Conservation (phyloP, 1,284 basidiomycete genomes). For the Puccinia novopanici region DNA sequence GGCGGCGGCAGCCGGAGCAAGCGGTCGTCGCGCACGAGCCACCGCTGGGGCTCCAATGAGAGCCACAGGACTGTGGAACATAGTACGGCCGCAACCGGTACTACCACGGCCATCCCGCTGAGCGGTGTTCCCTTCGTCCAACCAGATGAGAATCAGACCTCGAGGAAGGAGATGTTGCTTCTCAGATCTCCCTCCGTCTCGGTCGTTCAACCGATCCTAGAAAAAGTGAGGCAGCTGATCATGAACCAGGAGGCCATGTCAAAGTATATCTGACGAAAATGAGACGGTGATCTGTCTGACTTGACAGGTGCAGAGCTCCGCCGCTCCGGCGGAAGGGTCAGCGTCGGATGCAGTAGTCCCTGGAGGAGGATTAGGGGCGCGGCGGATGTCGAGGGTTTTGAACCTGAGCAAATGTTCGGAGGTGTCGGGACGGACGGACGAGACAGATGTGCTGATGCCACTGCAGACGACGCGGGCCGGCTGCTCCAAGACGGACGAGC, state of each 20-base stretch:
- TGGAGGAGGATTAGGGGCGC: neutral
- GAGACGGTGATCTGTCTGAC: neutral
- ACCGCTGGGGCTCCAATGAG: conserved; percentile 17
- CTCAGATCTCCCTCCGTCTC: conserved; percentile 33
- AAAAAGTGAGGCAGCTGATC: neutral
- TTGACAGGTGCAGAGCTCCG: neutral
- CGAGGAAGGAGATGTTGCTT: conserved; percentile 15
- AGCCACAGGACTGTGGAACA: neutral
- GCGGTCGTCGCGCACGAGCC: neutral
- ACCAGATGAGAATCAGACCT: conserved; percentile 11
- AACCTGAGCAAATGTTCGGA: conserved; percentile 12
- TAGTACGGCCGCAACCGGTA: neutral
- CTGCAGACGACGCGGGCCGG: neutral
- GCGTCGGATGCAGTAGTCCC: neutral
- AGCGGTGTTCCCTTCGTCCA: neutral
- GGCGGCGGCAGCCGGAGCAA: neutral
- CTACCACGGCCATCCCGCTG: neutral
- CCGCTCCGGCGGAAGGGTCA: neutral
- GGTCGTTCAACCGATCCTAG: neutral
- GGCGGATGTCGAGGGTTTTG: conserved; percentile 2
- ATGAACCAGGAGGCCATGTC: neutral
- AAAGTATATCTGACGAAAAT: no score
- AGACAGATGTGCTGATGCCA: conserved; percentile 13
- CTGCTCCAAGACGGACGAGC: neutral
- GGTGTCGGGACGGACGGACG: neutral